These are phyloP conservation scores for Choanephora cucurbitarum DNA, from an alignment of 371 early-diverging fungal genomes.

Conservation along the genomic window DNA sequence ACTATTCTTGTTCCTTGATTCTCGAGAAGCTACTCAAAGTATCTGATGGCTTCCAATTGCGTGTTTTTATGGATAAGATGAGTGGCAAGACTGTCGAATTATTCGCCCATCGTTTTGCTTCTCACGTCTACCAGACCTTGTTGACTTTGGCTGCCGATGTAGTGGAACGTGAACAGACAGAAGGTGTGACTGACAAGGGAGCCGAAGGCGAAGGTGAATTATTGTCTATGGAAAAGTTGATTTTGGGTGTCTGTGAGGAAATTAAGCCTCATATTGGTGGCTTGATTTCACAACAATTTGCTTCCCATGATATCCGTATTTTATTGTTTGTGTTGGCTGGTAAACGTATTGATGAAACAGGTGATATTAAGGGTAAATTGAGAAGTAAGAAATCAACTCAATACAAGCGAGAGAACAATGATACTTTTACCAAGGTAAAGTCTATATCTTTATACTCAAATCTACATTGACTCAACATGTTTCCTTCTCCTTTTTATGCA, in stretches of 20 bases:
- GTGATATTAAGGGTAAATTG: slow-evolving; percentile 52
- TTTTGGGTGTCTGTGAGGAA: slow-evolving; percentile 64
- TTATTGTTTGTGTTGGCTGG: slow-evolving; percentile 72
- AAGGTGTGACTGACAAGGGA: slow-evolving; percentile 32
- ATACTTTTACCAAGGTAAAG: slow-evolving; percentile 39
- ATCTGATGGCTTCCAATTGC: slow-evolving; percentile 73
- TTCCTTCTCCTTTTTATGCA: too few species aligned
- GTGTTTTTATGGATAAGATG: slow-evolving; percentile 68
- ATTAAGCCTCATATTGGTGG: slow-evolving; percentile 66
- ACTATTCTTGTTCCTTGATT: slow-evolving; percentile 77
- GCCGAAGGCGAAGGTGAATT: slow-evolving; percentile 50
- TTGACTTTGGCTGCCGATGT: slow-evolving; percentile 71
- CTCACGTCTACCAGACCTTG: slow-evolving; percentile 84
- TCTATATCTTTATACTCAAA: too few species aligned
- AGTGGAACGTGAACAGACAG: slow-evolving; percentile 70
- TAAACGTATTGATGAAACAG: slow-evolving; percentile 59
- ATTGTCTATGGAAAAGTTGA: slow-evolving; percentile 66
- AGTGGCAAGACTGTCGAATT: slow-evolving; percentile 69
- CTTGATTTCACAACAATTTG: slow-evolving; percentile 74
- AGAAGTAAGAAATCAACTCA: slow-evolving; percentile 66
- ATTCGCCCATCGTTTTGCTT: slow-evolving; percentile 82
- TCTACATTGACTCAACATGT: too few species aligned
- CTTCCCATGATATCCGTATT: slow-evolving; percentile 75
- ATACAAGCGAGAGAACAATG: slow-evolving; percentile 70
- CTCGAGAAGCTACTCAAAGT: slow-evolving; percentile 77